Conservation (phyloP, 106 monocot genomes). For the Apostasia shenzhenica region DNA sequence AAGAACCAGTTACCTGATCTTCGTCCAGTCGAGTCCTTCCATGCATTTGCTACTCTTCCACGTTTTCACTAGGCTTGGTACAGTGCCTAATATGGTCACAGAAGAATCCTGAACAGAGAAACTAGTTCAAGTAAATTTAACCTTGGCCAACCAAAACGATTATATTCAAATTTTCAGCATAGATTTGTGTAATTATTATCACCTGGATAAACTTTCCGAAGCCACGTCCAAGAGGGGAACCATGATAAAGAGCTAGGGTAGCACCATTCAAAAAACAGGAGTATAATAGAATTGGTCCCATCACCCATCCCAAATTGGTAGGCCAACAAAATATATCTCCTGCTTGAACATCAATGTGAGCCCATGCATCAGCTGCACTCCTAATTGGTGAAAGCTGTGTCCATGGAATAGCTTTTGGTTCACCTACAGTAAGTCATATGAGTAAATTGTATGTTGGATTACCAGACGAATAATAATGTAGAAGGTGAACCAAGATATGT, state of each 20-base stretch:
- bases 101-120: conserved; percentile 64
- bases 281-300: conserved; percentile 71
- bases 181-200: not conserved
- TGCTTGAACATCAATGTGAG: conserved; percentile 57
- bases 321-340: conserved; percentile 86
- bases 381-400: conserved; percentile 83
- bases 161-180: not conserved
- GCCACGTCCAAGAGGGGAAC: conserved; percentile 72
- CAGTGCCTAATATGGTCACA: conserved; percentile 79
- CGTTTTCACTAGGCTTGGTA: conserved; percentile 80
- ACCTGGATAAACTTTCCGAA: conserved; percentile 97
- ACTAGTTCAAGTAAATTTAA: no score
- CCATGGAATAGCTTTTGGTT: conserved; percentile 97
- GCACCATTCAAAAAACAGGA: conserved; percentile 71
- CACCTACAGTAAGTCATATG: conserved; percentile 36
- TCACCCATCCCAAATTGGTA: conserved; percentile 90
- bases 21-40: conserved; percentile 82
- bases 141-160: no score
- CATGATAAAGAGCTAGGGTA: conserved; percentile 84
- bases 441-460: not conserved
- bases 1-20: conserved; percentile 49
- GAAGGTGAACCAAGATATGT: not conserved
- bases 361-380: conserved; percentile 78
- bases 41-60: conserved; percentile 88
- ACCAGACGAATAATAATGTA: not conserved